These are phyloP conservation scores for Stachybotrys chartarum DNA, from an alignment of 2,329 filamentous ascomycete species.

Conservation along the genomic window DNA sequence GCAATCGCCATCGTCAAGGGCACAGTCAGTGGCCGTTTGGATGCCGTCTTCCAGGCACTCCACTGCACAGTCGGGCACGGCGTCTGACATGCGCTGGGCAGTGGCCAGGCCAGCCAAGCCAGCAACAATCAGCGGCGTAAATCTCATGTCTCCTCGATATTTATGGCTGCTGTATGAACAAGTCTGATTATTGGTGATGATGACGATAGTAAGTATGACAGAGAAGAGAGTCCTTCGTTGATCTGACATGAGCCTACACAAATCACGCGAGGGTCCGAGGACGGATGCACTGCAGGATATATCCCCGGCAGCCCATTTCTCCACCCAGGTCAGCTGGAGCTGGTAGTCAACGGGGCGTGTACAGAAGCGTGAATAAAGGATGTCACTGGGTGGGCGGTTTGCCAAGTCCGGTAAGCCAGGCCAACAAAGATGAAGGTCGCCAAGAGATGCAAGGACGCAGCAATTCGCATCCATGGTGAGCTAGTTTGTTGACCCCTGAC, in stretches of 20 bases:
- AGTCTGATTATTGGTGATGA: too few species aligned
- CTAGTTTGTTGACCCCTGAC: too few species aligned
- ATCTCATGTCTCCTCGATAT: conserved; percentile 7
- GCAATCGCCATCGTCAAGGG: conserved; percentile 11
- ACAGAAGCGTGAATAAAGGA: too few species aligned
- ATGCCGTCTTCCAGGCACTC: conserved; percentile 13
- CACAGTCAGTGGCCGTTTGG: conserved; percentile 10
- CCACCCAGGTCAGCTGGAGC: too few species aligned
- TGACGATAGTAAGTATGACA: background rate
- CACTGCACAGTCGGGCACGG: conserved; percentile 12
- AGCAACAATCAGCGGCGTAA: conserved; percentile 7
- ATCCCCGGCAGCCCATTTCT: background rate
- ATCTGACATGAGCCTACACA: background rate
- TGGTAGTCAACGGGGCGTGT: too few species aligned
- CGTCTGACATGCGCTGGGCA: conserved; percentile 10
- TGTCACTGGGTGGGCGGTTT: too few species aligned
- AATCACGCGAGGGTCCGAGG: background rate
- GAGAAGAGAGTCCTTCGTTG: background rate
- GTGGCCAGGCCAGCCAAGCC: conserved; percentile 5
- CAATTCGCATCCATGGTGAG: too few species aligned
- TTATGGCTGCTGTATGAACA: too few species aligned
- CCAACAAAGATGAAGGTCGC: too few species aligned
- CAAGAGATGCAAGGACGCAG: too few species aligned
- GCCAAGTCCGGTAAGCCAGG: too few species aligned
- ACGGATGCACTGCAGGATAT: background rate